Conservation (phyloP, 768 basidiomycete genomes). For the Lanmaoa pseudosensibilis region DNA sequence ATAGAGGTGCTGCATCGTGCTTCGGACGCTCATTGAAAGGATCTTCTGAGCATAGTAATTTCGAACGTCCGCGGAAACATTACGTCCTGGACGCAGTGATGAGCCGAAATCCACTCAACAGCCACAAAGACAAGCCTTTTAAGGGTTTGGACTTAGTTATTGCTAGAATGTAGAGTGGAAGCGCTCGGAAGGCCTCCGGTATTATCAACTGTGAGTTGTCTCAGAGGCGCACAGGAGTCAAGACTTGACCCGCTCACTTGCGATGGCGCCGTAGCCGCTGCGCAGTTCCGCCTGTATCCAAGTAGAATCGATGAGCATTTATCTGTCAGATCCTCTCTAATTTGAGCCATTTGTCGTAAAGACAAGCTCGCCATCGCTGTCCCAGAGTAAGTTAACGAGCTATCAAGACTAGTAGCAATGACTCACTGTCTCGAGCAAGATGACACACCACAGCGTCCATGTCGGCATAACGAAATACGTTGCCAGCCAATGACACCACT, state of each 20-base stretch:
- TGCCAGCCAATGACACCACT: conserved; percentile 81
- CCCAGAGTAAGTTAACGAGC: neutral
- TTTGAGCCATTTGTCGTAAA: conserved; percentile 61
- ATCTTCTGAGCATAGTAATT: conserved; percentile 81
- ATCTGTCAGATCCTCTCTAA: conserved; percentile 84
- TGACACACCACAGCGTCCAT: conserved; percentile 78
- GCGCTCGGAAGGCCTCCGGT: conserved; percentile 86
- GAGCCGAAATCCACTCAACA: conserved; percentile 3
- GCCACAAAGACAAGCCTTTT: conserved; percentile 62
- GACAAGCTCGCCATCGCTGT: conserved; percentile 70
- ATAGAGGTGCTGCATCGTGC: conserved; percentile 78
- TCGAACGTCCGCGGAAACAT: conserved; percentile 92
- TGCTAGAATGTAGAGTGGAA: conserved; percentile 79
- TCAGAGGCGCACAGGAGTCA: conserved; percentile 6
- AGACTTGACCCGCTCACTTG: conserved; percentile 55
- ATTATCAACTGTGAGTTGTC: conserved; percentile 69
- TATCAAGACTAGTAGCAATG: conserved; percentile 2
- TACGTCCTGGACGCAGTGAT: conserved; percentile 53
- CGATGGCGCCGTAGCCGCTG: conserved; percentile 68
- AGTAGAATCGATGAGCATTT: conserved; percentile 77
- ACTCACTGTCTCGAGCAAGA: conserved; percentile 75
- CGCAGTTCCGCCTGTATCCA: conserved; percentile 88
- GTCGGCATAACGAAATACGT: conserved; percentile 90
- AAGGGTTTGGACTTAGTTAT: conserved; percentile 88
- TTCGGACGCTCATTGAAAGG: conserved; percentile 65